Percentiles rank a stretch among this genome's conserved stretches.
Conservation (phyloP, 1,139 yeast species). For the Taphrina confusa region DNA sequence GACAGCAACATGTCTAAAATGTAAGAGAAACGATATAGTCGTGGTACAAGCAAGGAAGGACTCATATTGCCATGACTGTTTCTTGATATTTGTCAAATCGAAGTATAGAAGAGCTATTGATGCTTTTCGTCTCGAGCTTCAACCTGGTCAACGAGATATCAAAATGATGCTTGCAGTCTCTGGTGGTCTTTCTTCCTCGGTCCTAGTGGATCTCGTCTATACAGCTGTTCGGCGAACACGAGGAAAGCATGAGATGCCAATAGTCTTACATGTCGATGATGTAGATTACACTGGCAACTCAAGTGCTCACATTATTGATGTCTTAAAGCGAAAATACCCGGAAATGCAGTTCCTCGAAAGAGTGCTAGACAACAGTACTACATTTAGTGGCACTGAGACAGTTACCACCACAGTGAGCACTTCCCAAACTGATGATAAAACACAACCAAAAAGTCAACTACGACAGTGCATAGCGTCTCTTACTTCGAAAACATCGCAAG, state of each 20-base stretch:
- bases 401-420: not conserved
- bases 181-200: conserved; percentile 26
- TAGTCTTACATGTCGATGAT: conserved; percentile 15
- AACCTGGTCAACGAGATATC: not conserved
- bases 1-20: conserved; percentile 29
- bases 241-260: conserved; percentile 26
- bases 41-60: conserved; percentile 24
- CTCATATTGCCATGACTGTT: conserved; percentile 26
- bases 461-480: not conserved
- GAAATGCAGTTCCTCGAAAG: conserved; percentile 8
- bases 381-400: not conserved
- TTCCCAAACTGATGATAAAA: not conserved
- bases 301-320: not conserved
- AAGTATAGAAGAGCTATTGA: conserved; percentile 29
- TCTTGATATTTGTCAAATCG: conserved; percentile 16
- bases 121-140: conserved; percentile 21
- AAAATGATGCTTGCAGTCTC: conserved; percentile 19
- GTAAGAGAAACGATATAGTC: conserved; percentile 3
- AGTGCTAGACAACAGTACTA: conserved; percentile 6
- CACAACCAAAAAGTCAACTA: not conserved
- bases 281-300: not conserved
- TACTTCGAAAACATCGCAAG: conserved; percentile 27
- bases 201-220: conserved; percentile 26
- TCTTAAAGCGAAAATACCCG: conserved; percentile 2
- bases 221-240: conserved; percentile 21